Evolutionary conservation across 352 stramenopile genomes (phyloP).

Genomic region (Pythium vanterpoolii): DNA sequence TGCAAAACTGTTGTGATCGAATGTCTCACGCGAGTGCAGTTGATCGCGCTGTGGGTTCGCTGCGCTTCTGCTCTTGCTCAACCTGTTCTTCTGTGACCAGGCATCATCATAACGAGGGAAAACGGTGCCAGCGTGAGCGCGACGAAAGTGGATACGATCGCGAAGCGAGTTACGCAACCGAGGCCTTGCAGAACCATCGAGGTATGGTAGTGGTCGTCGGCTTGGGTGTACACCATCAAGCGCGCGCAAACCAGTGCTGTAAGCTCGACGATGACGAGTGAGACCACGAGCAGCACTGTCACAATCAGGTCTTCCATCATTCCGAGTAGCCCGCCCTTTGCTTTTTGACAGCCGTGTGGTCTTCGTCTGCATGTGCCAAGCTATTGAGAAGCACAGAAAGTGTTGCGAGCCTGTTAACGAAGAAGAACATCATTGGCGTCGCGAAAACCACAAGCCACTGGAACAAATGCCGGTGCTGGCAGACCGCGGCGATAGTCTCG

Average conservation of each 20-base stretch:
- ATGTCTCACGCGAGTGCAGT: neutral
- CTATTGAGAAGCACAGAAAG: constrained; percentile 28
- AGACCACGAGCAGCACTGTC: constrained; percentile 25
- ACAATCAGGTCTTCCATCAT: constrained; percentile 44
- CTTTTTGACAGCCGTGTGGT: constrained; percentile 21
- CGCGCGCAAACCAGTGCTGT: neutral
- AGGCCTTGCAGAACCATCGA: neutral
- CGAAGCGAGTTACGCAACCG: constrained; percentile 22
- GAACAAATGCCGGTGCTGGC: constrained; percentile 24
- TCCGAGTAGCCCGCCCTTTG: constrained; percentile 24
- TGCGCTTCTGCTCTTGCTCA: constrained; percentile 1
- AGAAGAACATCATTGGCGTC: constrained; percentile 31
- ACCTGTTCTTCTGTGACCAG: constrained; percentile 29
- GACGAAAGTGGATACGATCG: constrained; percentile 31
- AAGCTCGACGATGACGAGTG: constrained; percentile 22
- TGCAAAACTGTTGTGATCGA: neutral
- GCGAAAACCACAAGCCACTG: constrained; percentile 37
- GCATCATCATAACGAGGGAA: constrained; percentile 34
- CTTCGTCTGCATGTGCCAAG: constrained; percentile 22
- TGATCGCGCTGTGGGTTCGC: neutral
- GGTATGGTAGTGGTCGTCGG: constrained; percentile 12
- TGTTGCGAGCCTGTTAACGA: constrained; percentile 24
- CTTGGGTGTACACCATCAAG: neutral
- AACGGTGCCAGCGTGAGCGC: constrained; percentile 25
- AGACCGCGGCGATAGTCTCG: neutral